Base-by-base conservation (phyloP, 768 basidiomycete genomes). In the Russula emetica region DNA sequence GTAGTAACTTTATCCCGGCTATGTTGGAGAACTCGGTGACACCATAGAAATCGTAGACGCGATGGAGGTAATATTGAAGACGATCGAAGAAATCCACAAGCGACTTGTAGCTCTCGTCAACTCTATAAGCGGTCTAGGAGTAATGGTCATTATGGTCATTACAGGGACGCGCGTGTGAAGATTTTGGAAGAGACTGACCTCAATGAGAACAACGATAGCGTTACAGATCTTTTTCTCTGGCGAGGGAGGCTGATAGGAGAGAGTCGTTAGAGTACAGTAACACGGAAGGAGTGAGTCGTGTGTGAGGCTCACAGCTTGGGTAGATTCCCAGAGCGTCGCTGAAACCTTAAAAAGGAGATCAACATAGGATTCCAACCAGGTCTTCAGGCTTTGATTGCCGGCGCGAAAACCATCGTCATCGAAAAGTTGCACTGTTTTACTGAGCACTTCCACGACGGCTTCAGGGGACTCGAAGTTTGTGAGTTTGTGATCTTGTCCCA, bases 11-110 rank as follows among this genome's bases (percentile, higher is more conserved):
- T 13, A 40, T 62, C 26, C 10, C 26, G 5, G 32, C n/a, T 8
- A 34, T 47, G n/a, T 36, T 7, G 1, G 44, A 32, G 4, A 22
- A 36, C 42, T 44, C 34, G 3, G 5, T 36, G 9, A 32, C 1
- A 10, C 2, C 32, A 32, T 32, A 32, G 34, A 26, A 45, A 5
- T 5, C 8, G 7, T 36, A 20, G 16, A 55, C 8, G 9, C 60
- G 60, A 30, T 45, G 42, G 18, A 61, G 53, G 34, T 28, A 38
- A n/a, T 30, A n/a, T n/a, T 30, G 53, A 54, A 54, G 5, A 20
- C 22, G 34, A 3, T 38, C 34, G 22, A 54, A 54, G 2, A 38
- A 4, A 11, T 36, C 24, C 5, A 54, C 18, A 8, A 54, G 34
- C 5, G n/a, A 7, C 14, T 28, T 5, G 20, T 30, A 56, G 26